Conservation (phyloP, 2,329 filamentous ascomycete species). For the Thielaviopsis ethacetica region DNA sequence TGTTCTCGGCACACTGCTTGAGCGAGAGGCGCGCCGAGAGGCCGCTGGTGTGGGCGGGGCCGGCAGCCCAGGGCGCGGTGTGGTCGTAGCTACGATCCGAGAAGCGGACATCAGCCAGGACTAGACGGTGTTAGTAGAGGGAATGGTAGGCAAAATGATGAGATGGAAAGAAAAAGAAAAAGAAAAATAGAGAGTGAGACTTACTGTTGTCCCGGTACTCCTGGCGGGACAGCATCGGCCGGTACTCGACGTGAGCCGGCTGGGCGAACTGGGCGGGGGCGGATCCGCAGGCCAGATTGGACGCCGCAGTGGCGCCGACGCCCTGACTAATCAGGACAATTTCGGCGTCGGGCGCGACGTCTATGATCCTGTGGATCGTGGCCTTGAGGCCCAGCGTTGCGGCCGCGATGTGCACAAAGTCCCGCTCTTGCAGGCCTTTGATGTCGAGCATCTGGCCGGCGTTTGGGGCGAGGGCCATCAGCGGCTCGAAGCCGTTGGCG, state of each 20-base stretch:
- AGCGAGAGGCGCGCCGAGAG: constrained; percentile 1
- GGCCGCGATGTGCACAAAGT: constrained; percentile 1
- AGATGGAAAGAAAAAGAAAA: background rate
- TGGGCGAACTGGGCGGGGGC: background rate
- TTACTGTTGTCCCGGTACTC: background rate
- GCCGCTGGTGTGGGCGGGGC: background rate
- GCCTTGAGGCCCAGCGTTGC: constrained; percentile 1
- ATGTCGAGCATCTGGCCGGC: background rate
- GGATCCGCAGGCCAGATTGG: background rate
- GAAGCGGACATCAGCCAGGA: constrained; percentile 3
- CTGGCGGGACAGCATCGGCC: background rate
- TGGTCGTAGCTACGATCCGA: constrained; percentile 1
- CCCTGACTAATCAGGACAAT: constrained; percentile 1
- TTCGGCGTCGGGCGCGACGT: background rate
- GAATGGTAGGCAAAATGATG: too few species aligned
- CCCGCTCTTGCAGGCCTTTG: background rate
- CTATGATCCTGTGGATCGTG: background rate
- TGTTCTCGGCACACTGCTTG: background rate
- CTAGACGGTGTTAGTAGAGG: background rate
- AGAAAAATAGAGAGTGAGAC: background rate
- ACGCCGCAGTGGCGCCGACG: constrained; percentile 1
- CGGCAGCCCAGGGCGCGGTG: background rate
- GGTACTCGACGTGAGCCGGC: background rate
- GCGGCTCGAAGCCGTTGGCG: background rate
- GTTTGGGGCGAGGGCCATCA: background rate